Evolutionary conservation across 192 early-diverging fungal genomes (phyloP), one percentile per base, ranked within the genome.

Genomic region (Cladochytrium replicatum): DNA sequence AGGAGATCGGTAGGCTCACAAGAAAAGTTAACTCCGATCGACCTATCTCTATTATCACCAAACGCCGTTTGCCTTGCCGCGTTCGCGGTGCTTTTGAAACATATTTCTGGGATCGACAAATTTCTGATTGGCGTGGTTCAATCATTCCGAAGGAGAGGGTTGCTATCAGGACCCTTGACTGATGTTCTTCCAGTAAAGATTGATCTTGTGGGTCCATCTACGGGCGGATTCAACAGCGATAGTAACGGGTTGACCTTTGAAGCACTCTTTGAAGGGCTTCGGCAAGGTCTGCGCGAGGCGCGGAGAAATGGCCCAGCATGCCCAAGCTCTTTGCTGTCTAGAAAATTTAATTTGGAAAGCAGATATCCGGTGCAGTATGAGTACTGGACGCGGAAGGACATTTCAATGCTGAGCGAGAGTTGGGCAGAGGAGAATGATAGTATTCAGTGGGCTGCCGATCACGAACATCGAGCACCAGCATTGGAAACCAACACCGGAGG

Each of bases 61-160:
- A 29, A 41, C 22, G 43, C 28, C 2, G 52, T 60, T 15, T 58
- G 55, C 29, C 52, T 77, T 25, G 60, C 71, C 7, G 69, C 70
- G 8, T 77, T 69, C 37, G 59, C 59, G 1, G 67, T 77, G 11
- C 51, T 74, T 17, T 50, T 77, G 21, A 68, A 68, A 48, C 74
- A 77, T 53, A 60, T 74, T 32, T 46, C 64, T 2, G 74, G 74
- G 19, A 48, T 6, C 31, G 71, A 77, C 24, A 62, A 70, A 30
- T 77, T 64, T 49, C 55, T 74, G 6, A n/a, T 77, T 13, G 74
- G 71, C 0, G n/a, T 61, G 8, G 46, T 46, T 1, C 54, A 59
- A 17, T 46, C 30, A 11, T 66, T 66, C 34, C 58, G 74, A 7
- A 17, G 21, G 3, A 61, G 46, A 27, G 66, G 66, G 2, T 31